A percentile compares a stretch with the other conserved stretches of the same genome.
Conservation (phyloP, 2,329 filamentous ascomycete genomes). For the Cercospora sp. region DNA sequence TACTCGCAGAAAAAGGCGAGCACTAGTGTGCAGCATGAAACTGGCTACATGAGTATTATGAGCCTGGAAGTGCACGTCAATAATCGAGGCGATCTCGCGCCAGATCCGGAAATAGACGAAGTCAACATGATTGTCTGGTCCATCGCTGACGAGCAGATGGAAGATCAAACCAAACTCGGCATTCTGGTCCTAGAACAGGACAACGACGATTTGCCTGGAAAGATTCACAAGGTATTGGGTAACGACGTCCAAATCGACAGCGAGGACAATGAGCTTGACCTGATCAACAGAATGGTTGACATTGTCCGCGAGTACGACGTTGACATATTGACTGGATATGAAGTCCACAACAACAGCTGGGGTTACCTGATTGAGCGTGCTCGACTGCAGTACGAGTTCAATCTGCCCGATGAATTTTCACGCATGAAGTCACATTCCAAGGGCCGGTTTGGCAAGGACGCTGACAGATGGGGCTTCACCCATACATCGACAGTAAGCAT, state of each 20-base stretch:
- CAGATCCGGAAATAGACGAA: conserved; percentile 88
- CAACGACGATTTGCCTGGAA: conserved; percentile 58
- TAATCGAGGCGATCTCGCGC: conserved; percentile 74
- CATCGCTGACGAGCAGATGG: conserved; percentile 62
- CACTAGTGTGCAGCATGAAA: conserved; percentile 77
- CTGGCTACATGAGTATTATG: conserved; percentile 95
- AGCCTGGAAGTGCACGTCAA: conserved; percentile 91
- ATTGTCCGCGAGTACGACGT: conserved; percentile 83
- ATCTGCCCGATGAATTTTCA: conserved; percentile 88
- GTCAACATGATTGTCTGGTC: conserved; percentile 90
- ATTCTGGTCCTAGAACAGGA: conserved; percentile 63
- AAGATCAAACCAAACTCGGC: conserved; percentile 68
- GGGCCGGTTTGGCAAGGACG: conserved; percentile 80
- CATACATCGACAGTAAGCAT: conserved; percentile 88
- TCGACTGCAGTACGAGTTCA: conserved; percentile 79
- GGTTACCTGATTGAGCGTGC: conserved; percentile 93
- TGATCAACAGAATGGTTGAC: conserved; percentile 82
- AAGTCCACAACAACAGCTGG: conserved; percentile 92
- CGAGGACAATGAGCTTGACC: conserved; percentile 77
- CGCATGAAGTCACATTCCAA: conserved; percentile 82
- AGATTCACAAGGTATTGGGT: conserved; percentile 60
- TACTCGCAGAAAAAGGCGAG: conserved; percentile 75
- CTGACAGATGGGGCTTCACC: conserved; percentile 89
- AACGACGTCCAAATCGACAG: conserved; percentile 63
- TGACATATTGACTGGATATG: conserved; percentile 90